Evolutionary conservation across 139 green algal species (phyloP).

Genomic region (Chlamydomonas urium): DNA sequence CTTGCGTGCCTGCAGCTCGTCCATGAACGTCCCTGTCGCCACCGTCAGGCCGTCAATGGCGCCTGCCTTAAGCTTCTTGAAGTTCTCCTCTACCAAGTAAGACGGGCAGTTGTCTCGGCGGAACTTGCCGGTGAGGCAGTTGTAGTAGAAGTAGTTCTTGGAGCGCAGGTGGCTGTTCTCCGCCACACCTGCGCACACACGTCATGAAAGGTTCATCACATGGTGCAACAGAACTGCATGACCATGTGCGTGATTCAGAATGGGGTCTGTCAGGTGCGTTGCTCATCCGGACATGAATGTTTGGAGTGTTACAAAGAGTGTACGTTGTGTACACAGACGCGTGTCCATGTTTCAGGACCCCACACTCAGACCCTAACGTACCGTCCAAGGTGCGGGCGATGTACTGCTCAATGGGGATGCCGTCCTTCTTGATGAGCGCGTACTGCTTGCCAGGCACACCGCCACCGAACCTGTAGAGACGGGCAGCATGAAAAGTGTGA

Average conservation of each 20-base stretch:
- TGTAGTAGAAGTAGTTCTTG: conserved; percentile 98
- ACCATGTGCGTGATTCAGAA: too few species aligned
- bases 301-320: too few species aligned
- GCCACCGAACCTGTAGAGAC: conserved; percentile 85
- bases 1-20: conserved; percentile 75
- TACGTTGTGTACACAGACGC: too few species aligned
- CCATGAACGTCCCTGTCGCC: conserved; percentile 81
- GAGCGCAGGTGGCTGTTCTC: conserved; percentile 52
- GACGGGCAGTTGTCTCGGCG: conserved; percentile 88
- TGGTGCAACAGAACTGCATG: too few species aligned
- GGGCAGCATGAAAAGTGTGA: conserved; percentile 14
- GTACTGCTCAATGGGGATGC: conserved; percentile 83
- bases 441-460: conserved; percentile 94
- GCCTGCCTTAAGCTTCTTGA: conserved; percentile 70
- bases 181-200: conserved; percentile 33
- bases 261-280: too few species aligned
- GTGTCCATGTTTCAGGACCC: too few species aligned
- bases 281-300: too few species aligned
- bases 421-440: conserved; percentile 84
- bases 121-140: conserved; percentile 90
- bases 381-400: conserved; percentile 82
- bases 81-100: conserved; percentile 80
- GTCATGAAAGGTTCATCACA: too few species aligned
- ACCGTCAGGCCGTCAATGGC: conserved; percentile 41
- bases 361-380: too few species aligned